Evolutionary conservation across 768 basidiomycete genomes (phyloP), one percentile per base, ranked within the genome.

Genomic region (Termitomyces sp.): DNA sequence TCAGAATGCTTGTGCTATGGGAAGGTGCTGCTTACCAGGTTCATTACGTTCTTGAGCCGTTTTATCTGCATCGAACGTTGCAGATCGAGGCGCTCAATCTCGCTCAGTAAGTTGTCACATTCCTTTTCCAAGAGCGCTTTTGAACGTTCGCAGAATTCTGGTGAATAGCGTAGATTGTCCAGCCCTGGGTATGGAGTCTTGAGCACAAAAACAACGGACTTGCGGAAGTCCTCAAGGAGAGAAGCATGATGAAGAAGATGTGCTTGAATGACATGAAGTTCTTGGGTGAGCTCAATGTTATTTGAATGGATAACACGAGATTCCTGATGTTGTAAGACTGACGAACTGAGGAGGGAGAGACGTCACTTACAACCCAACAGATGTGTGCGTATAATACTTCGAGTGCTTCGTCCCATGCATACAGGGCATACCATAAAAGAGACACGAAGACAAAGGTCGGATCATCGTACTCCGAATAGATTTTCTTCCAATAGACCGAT

Each of bases 391-490:
- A 84, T 38, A 86, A 64, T 14, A 71, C 69, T 63, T 84, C 83
- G 28, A 85, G 72, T 0, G 82, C 70, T 66, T 86, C 82, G 51
- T 86, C 85, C 76, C 85, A 86, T 0, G 83, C 77, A 64, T 86
- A 86, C 30, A 85, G 63, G 0, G 82, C 78, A 57, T 84, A 83
- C 85, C 84, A 86, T 26, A 86, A 67, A 7, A 80, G 69, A 49
- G 79, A 72, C 6, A 86, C 62, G 48, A 85, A 71, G 9, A 85
- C 64, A 57, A 84, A 83, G 0, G 83, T 86, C 7, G 84, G 81
- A 58, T 85, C 84, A 5, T 72, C 52, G 55, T 74, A 71, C 9
- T 68, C 67, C 13, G 61, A 69, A 67, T 74, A 82, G 48, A 80
- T 77, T 16, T 71, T 70, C 51, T 71, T 72, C 79, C 79, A 81